Conservation (phyloP, 2,329 filamentous ascomycete genomes). For the Penicillium polonicum region DNA sequence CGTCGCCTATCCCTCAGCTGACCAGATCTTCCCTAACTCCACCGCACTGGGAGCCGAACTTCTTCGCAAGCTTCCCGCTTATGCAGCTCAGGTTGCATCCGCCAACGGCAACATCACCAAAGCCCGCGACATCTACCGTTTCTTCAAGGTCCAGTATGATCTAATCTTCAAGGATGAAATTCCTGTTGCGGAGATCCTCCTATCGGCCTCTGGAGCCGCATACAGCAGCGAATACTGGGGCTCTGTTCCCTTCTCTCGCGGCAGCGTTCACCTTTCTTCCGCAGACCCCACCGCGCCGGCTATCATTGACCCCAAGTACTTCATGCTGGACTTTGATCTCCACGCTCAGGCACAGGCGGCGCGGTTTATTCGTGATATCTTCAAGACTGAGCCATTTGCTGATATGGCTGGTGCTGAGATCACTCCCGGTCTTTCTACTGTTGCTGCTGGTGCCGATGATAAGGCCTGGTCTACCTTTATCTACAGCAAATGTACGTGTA, state of each 20-base stretch:
- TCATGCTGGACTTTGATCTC: constrained; percentile 31
- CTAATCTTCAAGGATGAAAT: constrained; percentile 28
- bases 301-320: constrained; percentile 34
- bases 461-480: constrained; percentile 26
- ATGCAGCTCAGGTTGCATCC: constrained; percentile 22
- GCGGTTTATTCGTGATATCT: constrained; percentile 24
- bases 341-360: constrained; percentile 23
- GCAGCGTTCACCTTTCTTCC: constrained; percentile 31
- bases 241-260: constrained; percentile 34
- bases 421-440: constrained; percentile 17
- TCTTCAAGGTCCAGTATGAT: constrained; percentile 32
- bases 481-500: constrained; percentile 24
- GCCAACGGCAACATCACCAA: constrained; percentile 19
- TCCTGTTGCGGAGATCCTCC: constrained; percentile 30
- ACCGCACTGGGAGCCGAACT: constrained; percentile 17
- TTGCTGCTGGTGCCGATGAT: constrained; percentile 25
- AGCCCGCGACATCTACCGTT: constrained; percentile 19
- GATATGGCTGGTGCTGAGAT: constrained; percentile 19
- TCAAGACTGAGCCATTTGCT: constrained; percentile 20
- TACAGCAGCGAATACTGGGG: constrained; percentile 27
- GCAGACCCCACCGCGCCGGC: constrained; percentile 23
- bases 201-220: constrained; percentile 19
- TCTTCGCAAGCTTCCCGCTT: constrained; percentile 21
- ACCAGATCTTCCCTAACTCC: constrained; percentile 26
- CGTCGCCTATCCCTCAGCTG: constrained; percentile 23